Percentiles rank a stretch among this genome's conserved stretches.
These are phyloP conservation scores for Paratinospora sagittata DNA, from an alignment of 164 flowering plant genomes.

Conservation along the genomic window DNA sequence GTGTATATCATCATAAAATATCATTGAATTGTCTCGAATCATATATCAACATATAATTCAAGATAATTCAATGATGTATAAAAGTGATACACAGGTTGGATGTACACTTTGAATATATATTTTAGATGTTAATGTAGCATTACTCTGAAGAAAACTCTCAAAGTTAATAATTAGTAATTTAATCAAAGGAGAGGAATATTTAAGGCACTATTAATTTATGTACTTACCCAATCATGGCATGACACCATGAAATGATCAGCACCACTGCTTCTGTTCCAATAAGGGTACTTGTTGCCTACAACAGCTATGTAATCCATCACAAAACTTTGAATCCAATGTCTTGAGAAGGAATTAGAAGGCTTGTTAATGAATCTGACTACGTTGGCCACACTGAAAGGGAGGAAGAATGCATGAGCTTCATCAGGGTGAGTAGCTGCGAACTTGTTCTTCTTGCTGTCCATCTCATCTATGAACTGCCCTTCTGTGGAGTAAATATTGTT, in stretches of 20 bases:
- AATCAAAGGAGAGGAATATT: no score
- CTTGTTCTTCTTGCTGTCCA: constrained; percentile 32
- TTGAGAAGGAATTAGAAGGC: neutral
- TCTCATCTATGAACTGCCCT: constrained; percentile 48
- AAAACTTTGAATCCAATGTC: constrained; percentile 21
- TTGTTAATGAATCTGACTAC: constrained; percentile 24
- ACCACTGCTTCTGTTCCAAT: no score
- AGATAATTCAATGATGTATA: no score
- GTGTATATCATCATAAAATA: no score
- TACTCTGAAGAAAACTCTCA: no score
- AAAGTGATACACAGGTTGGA: no score
- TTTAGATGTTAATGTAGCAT: no score
- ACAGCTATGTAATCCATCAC: constrained; percentile 23
- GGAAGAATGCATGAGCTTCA: constrained; percentile 34
- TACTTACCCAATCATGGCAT: constrained; percentile 49
- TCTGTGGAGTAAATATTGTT: constrained; percentile 43
- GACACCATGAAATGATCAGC: constrained; percentile 55
- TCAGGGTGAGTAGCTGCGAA: constrained; percentile 9
- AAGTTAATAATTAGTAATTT: no score
- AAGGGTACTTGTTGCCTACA: constrained; percentile 28
- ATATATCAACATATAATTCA: no score
- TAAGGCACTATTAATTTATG: no score
- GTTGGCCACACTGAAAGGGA: constrained; percentile 39
- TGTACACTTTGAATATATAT: no score
- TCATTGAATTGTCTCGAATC: no score